A percentile compares a stretch with the other conserved stretches of the same genome.
Evolutionary conservation across 257 asterid species (phyloP).

Genomic region (Eucommia ulmoides): DNA sequence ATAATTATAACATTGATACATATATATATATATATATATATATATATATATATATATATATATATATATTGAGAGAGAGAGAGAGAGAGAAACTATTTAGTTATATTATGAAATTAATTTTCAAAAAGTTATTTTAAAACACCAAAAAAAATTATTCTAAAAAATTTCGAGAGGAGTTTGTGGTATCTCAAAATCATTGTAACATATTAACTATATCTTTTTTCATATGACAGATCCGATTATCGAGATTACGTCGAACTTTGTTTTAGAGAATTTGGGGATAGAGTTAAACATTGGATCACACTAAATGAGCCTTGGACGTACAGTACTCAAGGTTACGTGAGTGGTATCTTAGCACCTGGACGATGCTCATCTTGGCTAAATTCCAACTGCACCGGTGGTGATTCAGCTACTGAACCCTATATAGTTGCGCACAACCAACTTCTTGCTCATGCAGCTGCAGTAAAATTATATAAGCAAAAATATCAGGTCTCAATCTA

Average conservation of each 20-base stretch:
- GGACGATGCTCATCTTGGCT: too few relatives aligned
- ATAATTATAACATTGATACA: too few relatives aligned
- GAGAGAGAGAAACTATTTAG: too few relatives aligned
- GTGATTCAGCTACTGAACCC: neutral
- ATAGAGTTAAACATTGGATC: too few relatives aligned
- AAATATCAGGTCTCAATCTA: neutral
- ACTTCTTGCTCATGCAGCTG: too few relatives aligned
- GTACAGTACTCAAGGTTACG: neutral
- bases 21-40: too few relatives aligned
- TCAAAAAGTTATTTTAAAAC: too few relatives aligned
- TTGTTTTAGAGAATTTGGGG: neutral
- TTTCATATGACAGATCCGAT: neutral
- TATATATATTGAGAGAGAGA: too few relatives aligned
- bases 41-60: too few relatives aligned
- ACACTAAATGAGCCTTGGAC: neutral
- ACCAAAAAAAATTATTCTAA: too few relatives aligned
- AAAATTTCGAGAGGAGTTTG: neutral
- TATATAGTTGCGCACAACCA: neutral
- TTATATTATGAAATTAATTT: too few relatives aligned
- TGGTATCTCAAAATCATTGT: neutral
- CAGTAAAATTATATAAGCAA: too few relatives aligned
- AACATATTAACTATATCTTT: neutral
- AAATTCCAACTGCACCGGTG: neutral
- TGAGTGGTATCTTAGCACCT: neutral
- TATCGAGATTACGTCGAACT: neutral